Percentiles rank a stretch among this genome's conserved stretches.
phyloP scores from a whole-genome alignment of 2,329 filamentous ascomycete genomes.

The Aspergillus sp. region DNA sequence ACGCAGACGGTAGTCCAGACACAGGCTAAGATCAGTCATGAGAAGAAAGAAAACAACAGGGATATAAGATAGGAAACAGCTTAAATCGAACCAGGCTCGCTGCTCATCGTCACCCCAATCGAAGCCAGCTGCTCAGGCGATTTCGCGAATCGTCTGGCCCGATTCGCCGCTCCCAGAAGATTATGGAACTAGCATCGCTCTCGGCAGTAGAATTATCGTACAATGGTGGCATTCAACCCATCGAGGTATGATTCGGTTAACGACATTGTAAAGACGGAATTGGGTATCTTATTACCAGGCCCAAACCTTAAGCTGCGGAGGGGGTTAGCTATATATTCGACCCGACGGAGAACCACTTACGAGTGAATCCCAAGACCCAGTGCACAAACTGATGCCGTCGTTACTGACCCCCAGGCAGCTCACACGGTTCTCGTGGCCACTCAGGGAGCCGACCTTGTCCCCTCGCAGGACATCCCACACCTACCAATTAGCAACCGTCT shows the following conservation, averaged over 20 bases:
- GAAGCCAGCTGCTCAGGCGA: too few species aligned
- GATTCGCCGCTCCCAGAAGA: too few species aligned
- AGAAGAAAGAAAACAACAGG: too few species aligned
- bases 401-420: constrained; percentile 98
- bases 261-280: constrained; percentile 27
- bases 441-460: constrained; percentile 92
- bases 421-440: constrained; percentile 96
- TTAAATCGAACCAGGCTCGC: too few species aligned
- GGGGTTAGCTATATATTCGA: neutral
- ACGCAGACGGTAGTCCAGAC: too few species aligned
- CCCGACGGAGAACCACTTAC: constrained; percentile 49
- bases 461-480: constrained; percentile 97
- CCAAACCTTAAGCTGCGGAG: constrained; percentile 70
- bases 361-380: constrained; percentile 97
- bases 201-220: constrained; percentile 39
- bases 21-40: too few species aligned
- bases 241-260: constrained; percentile 25
- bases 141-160: too few species aligned
- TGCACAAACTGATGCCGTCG: constrained; percentile 97
- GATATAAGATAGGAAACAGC: too few species aligned
- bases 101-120: too few species aligned
- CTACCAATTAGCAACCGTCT: constrained; percentile 39
- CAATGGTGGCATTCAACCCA: constrained; percentile 29
- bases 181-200: constrained; percentile 18
- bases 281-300: constrained; percentile 54